Percentiles rank a stretch among this genome's conserved stretches.
phyloP scores from a whole-genome alignment of 108 stramenopile genomes.

The Poteriospumella lacustris region DNA sequence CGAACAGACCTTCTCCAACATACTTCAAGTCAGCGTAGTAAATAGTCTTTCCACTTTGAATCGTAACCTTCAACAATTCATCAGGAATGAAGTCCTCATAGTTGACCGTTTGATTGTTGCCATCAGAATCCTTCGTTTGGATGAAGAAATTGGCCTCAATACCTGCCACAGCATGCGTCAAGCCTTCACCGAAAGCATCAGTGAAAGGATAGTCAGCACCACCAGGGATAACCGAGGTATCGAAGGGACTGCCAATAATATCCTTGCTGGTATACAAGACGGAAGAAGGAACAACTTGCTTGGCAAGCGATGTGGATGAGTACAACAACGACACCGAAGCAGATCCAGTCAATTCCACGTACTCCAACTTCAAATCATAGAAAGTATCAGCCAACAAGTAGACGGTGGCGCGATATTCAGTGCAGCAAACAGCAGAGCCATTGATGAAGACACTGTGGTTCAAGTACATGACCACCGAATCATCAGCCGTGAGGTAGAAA shows the following conservation, averaged over 20 bases:
- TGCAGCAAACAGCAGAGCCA: slow-evolving; percentile 53
- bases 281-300: slow-evolving; percentile 56
- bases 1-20: slow-evolving; percentile 61
- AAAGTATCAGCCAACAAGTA: slow-evolving; percentile 50
- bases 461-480: slow-evolving; percentile 65
- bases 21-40: slow-evolving; percentile 52
- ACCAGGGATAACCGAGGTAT: slow-evolving; percentile 59
- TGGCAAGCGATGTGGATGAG: slow-evolving; percentile 56
- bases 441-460: slow-evolving; percentile 69
- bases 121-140: slow-evolving; percentile 61
- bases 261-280: slow-evolving; percentile 55
- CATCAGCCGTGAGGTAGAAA: slow-evolving; percentile 64
- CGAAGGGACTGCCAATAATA: slow-evolving; percentile 70
- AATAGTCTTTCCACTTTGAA: slow-evolving; percentile 41
- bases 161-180: slow-evolving; percentile 58
- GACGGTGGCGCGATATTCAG: slow-evolving; percentile 51
- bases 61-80: slow-evolving; percentile 57
- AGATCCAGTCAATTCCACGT: slow-evolving; percentile 63
- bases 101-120: slow-evolving; percentile 57
- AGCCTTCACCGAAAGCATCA: slow-evolving; percentile 51
- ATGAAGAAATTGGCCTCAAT: slow-evolving; percentile 59
- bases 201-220: slow-evolving; percentile 68
- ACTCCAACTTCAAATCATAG: slow-evolving; percentile 70
- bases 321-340: slow-evolving; percentile 62
- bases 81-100: slow-evolving; percentile 50